These are phyloP conservation scores for Xylaria sp. DNA, from an alignment of 2,329 filamentous ascomycete species.

Conservation along the genomic window DNA sequence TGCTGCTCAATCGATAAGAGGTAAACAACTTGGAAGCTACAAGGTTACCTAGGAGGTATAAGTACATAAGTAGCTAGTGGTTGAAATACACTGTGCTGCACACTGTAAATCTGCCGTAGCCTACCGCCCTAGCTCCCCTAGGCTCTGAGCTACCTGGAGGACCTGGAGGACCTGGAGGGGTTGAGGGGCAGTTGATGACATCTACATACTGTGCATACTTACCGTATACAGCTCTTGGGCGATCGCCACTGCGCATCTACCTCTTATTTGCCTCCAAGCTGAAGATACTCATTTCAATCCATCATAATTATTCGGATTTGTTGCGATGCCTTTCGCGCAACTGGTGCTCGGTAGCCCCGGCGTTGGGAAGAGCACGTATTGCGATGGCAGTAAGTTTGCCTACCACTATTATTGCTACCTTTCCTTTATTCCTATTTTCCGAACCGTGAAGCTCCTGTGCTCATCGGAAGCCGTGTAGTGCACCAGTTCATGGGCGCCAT, in stretches of 20 bases:
- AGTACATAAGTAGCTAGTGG: not conserved
- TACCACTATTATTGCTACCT: not conserved
- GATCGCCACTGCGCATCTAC: not conserved
- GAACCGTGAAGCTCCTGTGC: constrained; percentile 1
- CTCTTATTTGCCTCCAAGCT: not conserved
- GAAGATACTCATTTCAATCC: not conserved
- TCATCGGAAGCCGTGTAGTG: constrained; percentile 61
- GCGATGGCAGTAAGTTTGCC: constrained; percentile 80
- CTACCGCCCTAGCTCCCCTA: constrained; percentile 16
- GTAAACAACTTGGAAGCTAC: too few relatives aligned
- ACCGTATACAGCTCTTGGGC: not conserved
- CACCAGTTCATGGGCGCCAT: constrained; percentile 98
- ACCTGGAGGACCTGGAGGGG: constrained; percentile 27
- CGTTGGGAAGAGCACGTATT: constrained; percentile 96
- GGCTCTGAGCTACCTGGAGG: not conserved
- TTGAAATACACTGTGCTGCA: not conserved
- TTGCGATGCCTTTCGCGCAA: constrained; percentile 72
- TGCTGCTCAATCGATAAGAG: constrained; percentile 34
- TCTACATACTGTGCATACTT: constrained; percentile 8
- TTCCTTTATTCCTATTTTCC: constrained; percentile 14
- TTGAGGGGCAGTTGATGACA: constrained; percentile 28
- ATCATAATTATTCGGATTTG: too few relatives aligned
- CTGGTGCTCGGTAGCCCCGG: constrained; percentile 94
- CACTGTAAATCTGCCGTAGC: constrained; percentile 13
- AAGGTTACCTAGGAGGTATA: too few relatives aligned